Conservation (phyloP, 2,329 filamentous ascomycete genomes). For the Neospermospora avenae region DNA sequence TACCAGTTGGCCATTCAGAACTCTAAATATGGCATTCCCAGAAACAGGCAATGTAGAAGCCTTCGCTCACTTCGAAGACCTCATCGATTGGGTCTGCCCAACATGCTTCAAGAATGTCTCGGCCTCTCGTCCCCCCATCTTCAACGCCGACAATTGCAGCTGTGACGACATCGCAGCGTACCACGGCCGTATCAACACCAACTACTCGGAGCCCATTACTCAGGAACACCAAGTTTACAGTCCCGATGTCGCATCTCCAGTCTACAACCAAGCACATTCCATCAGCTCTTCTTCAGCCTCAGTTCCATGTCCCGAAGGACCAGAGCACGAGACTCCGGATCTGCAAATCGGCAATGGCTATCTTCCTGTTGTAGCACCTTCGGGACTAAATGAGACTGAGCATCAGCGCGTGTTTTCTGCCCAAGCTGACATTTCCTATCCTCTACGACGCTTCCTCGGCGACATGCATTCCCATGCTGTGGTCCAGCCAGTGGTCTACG, state of each 20-base stretch:
- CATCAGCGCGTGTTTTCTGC: slow-evolving; percentile 18
- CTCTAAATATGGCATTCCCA: slow-evolving; percentile 15
- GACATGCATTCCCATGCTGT: slow-evolving; percentile 1
- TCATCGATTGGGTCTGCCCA: slow-evolving; percentile 24
- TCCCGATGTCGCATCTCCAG: neutral
- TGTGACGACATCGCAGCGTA: slow-evolving; percentile 22
- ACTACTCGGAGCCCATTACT: neutral
- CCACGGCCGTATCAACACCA: neutral
- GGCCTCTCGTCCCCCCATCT: slow-evolving; percentile 25
- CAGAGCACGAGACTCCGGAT: slow-evolving; percentile 22
- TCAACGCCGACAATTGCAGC: slow-evolving; percentile 29
- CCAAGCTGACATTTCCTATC: slow-evolving; percentile 17
- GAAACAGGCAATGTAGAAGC: slow-evolving; percentile 7
- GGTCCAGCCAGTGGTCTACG: neutral
- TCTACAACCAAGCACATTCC: slow-evolving; percentile 11
- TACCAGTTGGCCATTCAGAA: slow-evolving; percentile 6
- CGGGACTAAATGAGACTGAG: slow-evolving; percentile 15
- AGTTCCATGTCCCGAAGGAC: slow-evolving; percentile 21
- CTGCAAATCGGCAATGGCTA: slow-evolving; percentile 12
- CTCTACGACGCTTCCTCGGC: slow-evolving; percentile 19
- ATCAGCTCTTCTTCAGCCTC: slow-evolving; percentile 16
- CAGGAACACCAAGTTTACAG: slow-evolving; percentile 4
- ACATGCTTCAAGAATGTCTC: slow-evolving; percentile 26
- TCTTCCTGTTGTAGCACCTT: slow-evolving; percentile 14
- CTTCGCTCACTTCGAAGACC: slow-evolving; percentile 12